Base-by-base conservation (phyloP, 2,329 filamentous ascomycete genomes). In the Penicillium glabrum region DNA sequence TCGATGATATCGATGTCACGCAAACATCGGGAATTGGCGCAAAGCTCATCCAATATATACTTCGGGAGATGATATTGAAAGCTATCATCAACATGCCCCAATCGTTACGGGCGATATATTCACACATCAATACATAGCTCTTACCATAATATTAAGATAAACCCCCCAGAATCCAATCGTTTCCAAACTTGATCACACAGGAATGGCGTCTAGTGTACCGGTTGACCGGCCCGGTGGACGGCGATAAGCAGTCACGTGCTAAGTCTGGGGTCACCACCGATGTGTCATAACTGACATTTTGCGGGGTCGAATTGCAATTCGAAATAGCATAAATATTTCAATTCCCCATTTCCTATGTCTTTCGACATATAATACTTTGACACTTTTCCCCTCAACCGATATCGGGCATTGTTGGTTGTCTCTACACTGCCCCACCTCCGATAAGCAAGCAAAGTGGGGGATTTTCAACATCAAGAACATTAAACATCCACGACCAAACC, bases 211-310 rank as follows among this genome's bases (percentile, higher is more conserved):
- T 11, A 13, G 19, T 13, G 26, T 39, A 21, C 57, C 57, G 57
- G 57, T 47, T 50, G 49, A 53, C 57, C 57, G 57, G 57, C 37
- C 57, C 57, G 57, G 39, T 41, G 19, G 11, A 39, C 16, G 52
- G 48, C 35, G 48, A 52, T 57, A 35, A 49, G 46, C 44, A 52
- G 44, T 52, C 54, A 56, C 54, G 54, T 56, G 49, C 13, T n/a
- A 6, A 19, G 14, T 21, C 10, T 49, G 23, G 21, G 13, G 29
- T 49, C 44, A 29, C 46, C 21, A 50, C 4, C 35, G 48, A 51
- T 51, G 33, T 51, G 33, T 43, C 48, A 46, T 29, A 19, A 39
- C 13, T 53, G 41, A 35, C 29, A 37, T 37, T 46, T 46, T 45
- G 46, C 46, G 46, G 46, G 46, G 46, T 33, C 11, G 19, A 41